Percentiles rank a stretch among this genome's conserved stretches.
Evolutionary conservation across 371 early-diverging fungal species (phyloP).

Genomic region (Mortierella sp.): DNA sequence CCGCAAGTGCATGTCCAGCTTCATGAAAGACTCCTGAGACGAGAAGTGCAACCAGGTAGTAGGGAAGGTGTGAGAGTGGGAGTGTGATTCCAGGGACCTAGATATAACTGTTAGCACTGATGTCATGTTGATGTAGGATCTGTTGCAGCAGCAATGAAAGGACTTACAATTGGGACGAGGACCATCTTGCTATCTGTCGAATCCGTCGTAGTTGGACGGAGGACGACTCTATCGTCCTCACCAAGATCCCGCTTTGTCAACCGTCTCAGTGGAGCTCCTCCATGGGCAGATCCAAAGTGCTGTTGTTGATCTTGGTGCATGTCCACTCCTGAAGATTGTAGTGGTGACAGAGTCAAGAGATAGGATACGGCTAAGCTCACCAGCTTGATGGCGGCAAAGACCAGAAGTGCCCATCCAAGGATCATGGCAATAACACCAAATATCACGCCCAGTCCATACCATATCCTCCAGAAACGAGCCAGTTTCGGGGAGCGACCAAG

Average conservation of each 20-base stretch:
- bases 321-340: background rate
- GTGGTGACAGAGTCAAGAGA: conserved; percentile 12
- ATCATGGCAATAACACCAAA: conserved; percentile 64
- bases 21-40: conserved; percentile 81
- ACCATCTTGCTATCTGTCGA: conserved; percentile 57
- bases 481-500: conserved; percentile 57
- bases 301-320: background rate
- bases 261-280: background rate
- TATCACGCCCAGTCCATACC: conserved; percentile 68
- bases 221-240: background rate
- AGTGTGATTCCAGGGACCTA: conserved; percentile 88
- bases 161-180: conserved; percentile 67
- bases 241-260: conserved; percentile 29
- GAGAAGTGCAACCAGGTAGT: conserved; percentile 74
- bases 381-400: conserved; percentile 60
- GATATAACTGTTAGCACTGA: background rate
- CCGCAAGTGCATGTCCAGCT: conserved; percentile 85
- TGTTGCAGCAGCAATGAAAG: too few species aligned
- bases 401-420: conserved; percentile 61
- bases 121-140: background rate
- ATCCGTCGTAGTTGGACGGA: background rate
- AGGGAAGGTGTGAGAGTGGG: conserved; percentile 77
- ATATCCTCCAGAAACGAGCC: conserved; percentile 64
- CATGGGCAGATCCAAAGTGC: background rate
- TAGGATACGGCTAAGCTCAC: conserved; percentile 18